phyloP scores from a whole-genome alignment of 2,329 filamentous ascomycete genomes.

The Monosporascus sp. region DNA sequence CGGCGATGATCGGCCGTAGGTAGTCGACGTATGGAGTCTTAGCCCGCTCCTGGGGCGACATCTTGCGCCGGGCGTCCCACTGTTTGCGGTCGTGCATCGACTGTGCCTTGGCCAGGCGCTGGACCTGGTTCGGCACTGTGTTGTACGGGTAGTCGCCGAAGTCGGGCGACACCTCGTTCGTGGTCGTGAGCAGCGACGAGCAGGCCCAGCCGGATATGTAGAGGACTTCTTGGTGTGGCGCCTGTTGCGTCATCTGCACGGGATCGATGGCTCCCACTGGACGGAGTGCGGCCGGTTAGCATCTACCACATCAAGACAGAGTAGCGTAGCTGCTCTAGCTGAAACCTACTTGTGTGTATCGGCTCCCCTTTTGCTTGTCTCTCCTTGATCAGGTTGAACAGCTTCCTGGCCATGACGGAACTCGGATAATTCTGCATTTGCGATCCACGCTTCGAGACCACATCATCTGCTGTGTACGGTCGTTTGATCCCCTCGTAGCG shows the following conservation, averaged over 20 bases:
- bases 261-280: conserved; percentile 95
- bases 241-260: conserved; percentile 99
- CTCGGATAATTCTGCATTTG: conserved; percentile 85
- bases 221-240: conserved; percentile 88
- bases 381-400: conserved; percentile 84
- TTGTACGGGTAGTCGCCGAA: conserved; percentile 99
- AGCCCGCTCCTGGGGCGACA: conserved; percentile 67
- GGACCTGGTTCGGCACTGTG: conserved; percentile 96
- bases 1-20: conserved; percentile 88
- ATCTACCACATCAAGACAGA: background rate
- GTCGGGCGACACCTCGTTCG: conserved; percentile 95
- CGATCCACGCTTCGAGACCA: conserved; percentile 88
- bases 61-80: conserved; percentile 77
- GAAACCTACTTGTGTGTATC: conserved; percentile 77
- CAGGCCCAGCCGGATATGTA: conserved; percentile 98
- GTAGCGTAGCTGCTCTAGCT: conserved; percentile 1
- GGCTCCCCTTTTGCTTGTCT: conserved; percentile 74
- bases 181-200: conserved; percentile 84
- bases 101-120: conserved; percentile 92
- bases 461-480: conserved; percentile 83
- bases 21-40: conserved; percentile 85
- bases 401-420: conserved; percentile 89
- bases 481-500: conserved; percentile 86
- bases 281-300: background rate
- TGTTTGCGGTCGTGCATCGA: conserved; percentile 95